Percentiles rank a stretch among this genome's conserved stretches.
These are phyloP conservation scores for Aethionema arabicum DNA, from an alignment of 345 rosid genomes.

Conservation along the genomic window DNA sequence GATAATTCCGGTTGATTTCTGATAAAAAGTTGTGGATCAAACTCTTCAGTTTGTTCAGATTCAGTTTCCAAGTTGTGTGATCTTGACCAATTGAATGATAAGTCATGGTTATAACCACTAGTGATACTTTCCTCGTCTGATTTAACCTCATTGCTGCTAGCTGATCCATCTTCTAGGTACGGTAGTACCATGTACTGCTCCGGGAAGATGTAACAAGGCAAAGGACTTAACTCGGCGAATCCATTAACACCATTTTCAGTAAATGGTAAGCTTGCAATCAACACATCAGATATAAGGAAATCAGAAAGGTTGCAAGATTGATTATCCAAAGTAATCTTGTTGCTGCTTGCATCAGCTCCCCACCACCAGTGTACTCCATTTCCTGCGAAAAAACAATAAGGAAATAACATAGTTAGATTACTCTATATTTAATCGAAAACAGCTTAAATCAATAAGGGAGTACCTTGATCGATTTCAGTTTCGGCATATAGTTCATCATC, in stretches of 20 bases:
- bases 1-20: constrained; percentile 66
- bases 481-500: constrained; percentile 7
- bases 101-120: constrained; percentile 44
- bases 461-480: constrained; percentile 17
- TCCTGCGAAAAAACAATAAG: not conserved
- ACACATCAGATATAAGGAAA: constrained; percentile 13
- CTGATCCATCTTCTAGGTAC: constrained; percentile 48
- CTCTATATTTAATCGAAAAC: not conserved
- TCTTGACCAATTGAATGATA: constrained; percentile 51
- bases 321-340: not conserved
- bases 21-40: constrained; percentile 62
- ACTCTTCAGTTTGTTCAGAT: constrained; percentile 49
- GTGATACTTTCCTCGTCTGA: constrained; percentile 40
- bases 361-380: constrained; percentile 6
- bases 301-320: constrained; percentile 12
- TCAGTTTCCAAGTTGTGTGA: constrained; percentile 47
- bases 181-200: constrained; percentile 68
- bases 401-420: not conserved
- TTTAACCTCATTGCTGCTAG: constrained; percentile 36
- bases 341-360: constrained; percentile 5
- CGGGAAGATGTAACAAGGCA: constrained; percentile 50
- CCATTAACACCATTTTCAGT: constrained; percentile 16
- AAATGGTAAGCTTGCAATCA: constrained; percentile 20
- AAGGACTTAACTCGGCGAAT: constrained; percentile 18
- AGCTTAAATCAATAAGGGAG: not conserved